Evolutionary conservation across 2,329 filamentous ascomycete genomes (phyloP).

Genomic region (Microcyclospora tardicrescens): DNA sequence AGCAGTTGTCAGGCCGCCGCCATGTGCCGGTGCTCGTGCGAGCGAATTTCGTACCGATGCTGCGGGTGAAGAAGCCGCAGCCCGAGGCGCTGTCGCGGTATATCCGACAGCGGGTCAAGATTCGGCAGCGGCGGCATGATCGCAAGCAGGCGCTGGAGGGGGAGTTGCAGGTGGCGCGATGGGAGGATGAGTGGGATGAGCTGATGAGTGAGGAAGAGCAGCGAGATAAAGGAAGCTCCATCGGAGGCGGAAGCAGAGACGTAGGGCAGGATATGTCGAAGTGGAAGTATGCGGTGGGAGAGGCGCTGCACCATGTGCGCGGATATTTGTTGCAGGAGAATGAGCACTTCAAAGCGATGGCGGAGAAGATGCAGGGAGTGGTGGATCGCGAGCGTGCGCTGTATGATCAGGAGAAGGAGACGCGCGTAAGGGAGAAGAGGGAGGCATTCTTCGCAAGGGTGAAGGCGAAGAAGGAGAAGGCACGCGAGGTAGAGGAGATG

Average conservation of each 20-base stretch:
- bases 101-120: conserved; percentile 39
- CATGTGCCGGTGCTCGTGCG: conserved; percentile 47
- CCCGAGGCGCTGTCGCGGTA: conserved; percentile 45
- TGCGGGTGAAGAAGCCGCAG: conserved; percentile 56
- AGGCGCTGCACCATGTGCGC: conserved; percentile 25
- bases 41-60: conserved; percentile 46
- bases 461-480: neutral
- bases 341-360: conserved; percentile 21
- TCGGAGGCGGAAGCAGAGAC: neutral
- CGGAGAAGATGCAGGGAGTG: conserved; percentile 32
- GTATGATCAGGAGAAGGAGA: conserved; percentile 25
- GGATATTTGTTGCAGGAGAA: conserved; percentile 14
- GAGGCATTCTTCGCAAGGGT: neutral
- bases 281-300: conserved; percentile 24
- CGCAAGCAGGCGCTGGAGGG: conserved; percentile 29
- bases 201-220: conserved; percentile 17
- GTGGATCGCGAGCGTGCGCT: conserved; percentile 36
- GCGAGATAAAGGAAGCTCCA: conserved; percentile 1
- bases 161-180: conserved; percentile 25
- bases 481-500: too few species aligned
- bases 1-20: conserved; percentile 37
- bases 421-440: conserved; percentile 2
- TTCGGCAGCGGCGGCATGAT: conserved; percentile 32
- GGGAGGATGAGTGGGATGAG: conserved; percentile 39
- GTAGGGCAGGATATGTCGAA: conserved; percentile 4